phyloP scores from a whole-genome alignment of 441 rosid species.

The Gossypium aridum region DNA sequence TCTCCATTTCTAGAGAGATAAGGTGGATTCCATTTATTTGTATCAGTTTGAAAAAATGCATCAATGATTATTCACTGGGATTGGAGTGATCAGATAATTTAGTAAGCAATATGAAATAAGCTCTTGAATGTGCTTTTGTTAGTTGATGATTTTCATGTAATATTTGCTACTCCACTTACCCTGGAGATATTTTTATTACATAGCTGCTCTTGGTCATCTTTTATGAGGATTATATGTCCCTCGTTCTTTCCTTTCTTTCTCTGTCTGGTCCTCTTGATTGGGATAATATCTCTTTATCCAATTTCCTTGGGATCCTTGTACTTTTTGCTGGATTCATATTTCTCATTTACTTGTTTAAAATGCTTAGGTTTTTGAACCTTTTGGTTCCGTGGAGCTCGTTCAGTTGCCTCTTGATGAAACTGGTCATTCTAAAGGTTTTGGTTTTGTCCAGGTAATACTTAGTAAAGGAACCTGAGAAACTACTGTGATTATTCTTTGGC shows the following conservation, averaged over 20 bases:
- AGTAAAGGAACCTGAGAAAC: not conserved
- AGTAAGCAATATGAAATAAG: not conserved
- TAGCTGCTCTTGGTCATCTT: not conserved
- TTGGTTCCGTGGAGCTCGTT: slow-evolving; percentile 93
- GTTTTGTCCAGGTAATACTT: slow-evolving; percentile 75
- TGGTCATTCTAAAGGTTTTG: slow-evolving; percentile 94
- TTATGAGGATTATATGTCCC: not conserved
- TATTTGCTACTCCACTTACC: not conserved
- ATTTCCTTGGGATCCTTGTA: not conserved
- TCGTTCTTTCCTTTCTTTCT: not conserved
- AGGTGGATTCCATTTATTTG: not conserved
- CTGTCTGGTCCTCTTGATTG: not conserved
- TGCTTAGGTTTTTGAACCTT: slow-evolving; percentile 87
- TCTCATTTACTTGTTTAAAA: slow-evolving; percentile 8
- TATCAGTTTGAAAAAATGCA: not conserved
- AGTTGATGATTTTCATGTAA: not conserved
- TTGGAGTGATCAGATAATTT: not conserved
- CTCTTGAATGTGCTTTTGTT: not conserved
- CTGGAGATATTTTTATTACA: not conserved
- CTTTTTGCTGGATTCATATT: not conserved
- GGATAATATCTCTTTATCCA: not conserved
- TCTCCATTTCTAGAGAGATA: not conserved
- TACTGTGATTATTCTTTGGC: not conserved
- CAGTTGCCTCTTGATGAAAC: slow-evolving; percentile 89
- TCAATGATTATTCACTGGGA: not conserved